Percentiles rank a stretch among this genome's conserved stretches.
Conservation (phyloP, 257 asterid species). For the Lantana camara region DNA sequence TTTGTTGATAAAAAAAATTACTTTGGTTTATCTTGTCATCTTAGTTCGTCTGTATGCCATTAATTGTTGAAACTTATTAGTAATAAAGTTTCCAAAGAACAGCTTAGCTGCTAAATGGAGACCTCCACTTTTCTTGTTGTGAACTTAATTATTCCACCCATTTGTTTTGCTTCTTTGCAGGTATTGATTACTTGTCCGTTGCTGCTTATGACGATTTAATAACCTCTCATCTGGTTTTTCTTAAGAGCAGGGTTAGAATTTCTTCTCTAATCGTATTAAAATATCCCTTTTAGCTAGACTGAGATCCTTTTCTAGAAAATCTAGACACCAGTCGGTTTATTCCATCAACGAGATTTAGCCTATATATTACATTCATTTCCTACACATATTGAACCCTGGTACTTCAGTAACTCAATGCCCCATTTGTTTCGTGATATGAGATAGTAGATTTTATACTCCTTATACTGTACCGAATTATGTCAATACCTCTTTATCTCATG, state of each 20-base stretch:
- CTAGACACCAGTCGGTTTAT: not conserved
- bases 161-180: conserved; percentile 43
- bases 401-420: not conserved
- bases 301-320: not conserved
- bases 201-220: conserved; percentile 81
- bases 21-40: no score
- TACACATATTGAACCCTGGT: not conserved
- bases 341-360: not conserved
- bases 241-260: conserved; percentile 67
- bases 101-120: not conserved
- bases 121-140: conserved; percentile 1
- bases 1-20: conserved; percentile 8
- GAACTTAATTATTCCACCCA: conserved; percentile 11
- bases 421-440: no score
- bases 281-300: not conserved
- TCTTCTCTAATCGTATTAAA: conserved; percentile 5
- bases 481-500: no score
- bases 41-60: no score
- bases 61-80: not conserved
- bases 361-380: not conserved
- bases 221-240: conserved; percentile 87
- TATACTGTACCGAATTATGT: no score
- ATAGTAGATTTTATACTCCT: no score
- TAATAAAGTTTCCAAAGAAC: not conserved
- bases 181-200: conserved; percentile 91